phyloP scores from a whole-genome alignment of 2,329 filamentous ascomycete species.

The Scedosporium apiospermum region DNA sequence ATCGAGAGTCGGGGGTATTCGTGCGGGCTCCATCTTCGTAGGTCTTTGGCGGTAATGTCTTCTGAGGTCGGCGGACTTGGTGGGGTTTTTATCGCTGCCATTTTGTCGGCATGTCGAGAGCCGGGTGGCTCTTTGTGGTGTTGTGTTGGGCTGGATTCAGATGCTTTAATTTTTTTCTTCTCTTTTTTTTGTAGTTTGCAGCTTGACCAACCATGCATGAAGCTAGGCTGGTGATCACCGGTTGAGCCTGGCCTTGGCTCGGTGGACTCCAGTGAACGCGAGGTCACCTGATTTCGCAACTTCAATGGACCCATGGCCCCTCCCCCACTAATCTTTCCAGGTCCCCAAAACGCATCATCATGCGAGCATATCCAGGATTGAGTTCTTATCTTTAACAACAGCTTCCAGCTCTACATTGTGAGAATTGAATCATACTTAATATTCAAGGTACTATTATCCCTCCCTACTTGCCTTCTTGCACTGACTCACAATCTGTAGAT shows the following conservation, averaged over 20 bases:
- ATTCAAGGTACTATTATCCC: neutral
- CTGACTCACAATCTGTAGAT: conserved; percentile 12
- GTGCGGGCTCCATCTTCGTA: neutral
- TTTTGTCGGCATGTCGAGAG: neutral
- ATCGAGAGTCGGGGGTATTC: conserved; percentile 46
- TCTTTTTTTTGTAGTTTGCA: neutral
- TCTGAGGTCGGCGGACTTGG: neutral
- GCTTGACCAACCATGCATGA: neutral
- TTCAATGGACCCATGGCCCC: neutral
- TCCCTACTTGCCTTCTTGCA: too few relatives aligned
- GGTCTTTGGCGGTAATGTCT: neutral
- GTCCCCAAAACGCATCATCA: neutral
- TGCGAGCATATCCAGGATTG: neutral
- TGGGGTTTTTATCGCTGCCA: neutral
- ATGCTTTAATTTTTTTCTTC: neutral
- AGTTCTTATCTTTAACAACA: neutral
- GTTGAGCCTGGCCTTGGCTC: neutral
- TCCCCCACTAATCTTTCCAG: conserved; percentile 2
- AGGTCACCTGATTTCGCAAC: conserved; percentile 20
- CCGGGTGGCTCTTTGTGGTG: neutral
- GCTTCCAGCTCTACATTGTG: neutral
- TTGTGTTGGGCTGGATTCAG: neutral
- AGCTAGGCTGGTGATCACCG: neutral
- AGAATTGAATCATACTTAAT: neutral
- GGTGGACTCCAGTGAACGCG: conserved; percentile 11